These are phyloP conservation scores for Lenzites betulinus DNA, from an alignment of 768 basidiomycete species.

Conservation along the genomic window DNA sequence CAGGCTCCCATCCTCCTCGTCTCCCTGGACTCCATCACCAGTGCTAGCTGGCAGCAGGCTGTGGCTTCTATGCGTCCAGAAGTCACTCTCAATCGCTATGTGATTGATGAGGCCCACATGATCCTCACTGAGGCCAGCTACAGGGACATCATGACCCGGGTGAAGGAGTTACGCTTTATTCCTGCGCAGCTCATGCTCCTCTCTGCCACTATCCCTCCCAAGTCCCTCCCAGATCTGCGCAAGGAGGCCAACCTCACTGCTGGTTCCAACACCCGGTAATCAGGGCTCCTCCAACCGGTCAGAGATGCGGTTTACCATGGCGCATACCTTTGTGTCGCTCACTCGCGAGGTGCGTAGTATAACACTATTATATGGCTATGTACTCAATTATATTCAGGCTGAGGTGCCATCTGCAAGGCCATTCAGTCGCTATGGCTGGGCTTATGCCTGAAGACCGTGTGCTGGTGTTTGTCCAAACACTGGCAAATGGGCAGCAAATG, in stretches of 20 bases:
- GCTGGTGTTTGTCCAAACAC: not conserved
- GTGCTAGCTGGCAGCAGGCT: not conserved
- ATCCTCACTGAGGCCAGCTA: slow-evolving; percentile 3
- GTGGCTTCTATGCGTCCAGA: not conserved
- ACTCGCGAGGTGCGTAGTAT: too few relatives aligned
- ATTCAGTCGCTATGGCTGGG: too few relatives aligned
- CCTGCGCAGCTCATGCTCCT: slow-evolving; percentile 4
- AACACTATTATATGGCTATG: too few relatives aligned
- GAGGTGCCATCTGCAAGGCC: too few relatives aligned
- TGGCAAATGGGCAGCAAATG: not conserved
- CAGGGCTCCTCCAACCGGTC: slow-evolving; percentile 1
- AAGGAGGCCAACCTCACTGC: not conserved
- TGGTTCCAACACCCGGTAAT: not conserved
- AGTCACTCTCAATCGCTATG: slow-evolving; percentile 1
- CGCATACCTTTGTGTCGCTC: not conserved
- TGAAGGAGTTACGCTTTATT: not conserved
- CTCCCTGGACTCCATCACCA: not conserved
- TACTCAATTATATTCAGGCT: too few relatives aligned
- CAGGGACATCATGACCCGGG: not conserved
- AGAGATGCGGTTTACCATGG: not conserved
- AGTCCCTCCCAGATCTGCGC: not conserved
- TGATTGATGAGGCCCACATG: slow-evolving; percentile 5
- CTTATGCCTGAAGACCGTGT: too few relatives aligned
- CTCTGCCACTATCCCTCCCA: slow-evolving; percentile 2
- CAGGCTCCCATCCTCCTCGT: slow-evolving; percentile 3